Evolutionary conservation across 2,329 filamentous ascomycete genomes (phyloP).

Genomic region (Aspergillus eucalypticola): DNA sequence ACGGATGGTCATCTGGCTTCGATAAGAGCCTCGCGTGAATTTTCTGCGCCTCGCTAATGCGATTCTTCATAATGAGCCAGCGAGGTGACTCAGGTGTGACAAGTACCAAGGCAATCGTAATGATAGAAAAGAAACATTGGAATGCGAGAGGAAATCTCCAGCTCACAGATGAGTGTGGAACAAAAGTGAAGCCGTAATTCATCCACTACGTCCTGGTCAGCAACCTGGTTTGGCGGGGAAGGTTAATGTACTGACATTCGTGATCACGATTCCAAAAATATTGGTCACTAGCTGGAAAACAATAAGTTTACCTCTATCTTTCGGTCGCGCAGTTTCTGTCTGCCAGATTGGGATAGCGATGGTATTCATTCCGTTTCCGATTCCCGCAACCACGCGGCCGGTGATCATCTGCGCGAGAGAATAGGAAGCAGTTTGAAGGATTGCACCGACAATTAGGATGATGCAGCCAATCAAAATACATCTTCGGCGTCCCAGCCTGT

Average conservation of each 20-base stretch:
- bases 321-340: slow-evolving; percentile 50
- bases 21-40: slow-evolving; percentile 52
- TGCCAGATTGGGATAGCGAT: slow-evolving; percentile 51
- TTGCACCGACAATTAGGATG: slow-evolving; percentile 52
- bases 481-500: slow-evolving; percentile 50
- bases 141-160: slow-evolving; percentile 54
- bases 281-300: slow-evolving; percentile 56
- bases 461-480: slow-evolving; percentile 49
- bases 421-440: slow-evolving; percentile 51
- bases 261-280: too few relatives aligned
- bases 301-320: slow-evolving; percentile 52
- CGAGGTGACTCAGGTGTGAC: slow-evolving; percentile 38
- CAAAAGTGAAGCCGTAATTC: slow-evolving; percentile 26
- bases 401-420: slow-evolving; percentile 52
- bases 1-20: too few relatives aligned
- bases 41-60: slow-evolving; percentile 45
- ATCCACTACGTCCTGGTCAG: too few relatives aligned
- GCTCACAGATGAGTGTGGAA: slow-evolving; percentile 27
- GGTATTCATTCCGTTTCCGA: slow-evolving; percentile 55
- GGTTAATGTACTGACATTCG: too few relatives aligned
- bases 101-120: slow-evolving; percentile 41
- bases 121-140: slow-evolving; percentile 49
- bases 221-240: too few relatives aligned
- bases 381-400: slow-evolving; percentile 49
- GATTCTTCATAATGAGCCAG: slow-evolving; percentile 30